Conservation (phyloP, 2,329 filamentous ascomycete genomes). For the Botrytis medusae region DNA sequence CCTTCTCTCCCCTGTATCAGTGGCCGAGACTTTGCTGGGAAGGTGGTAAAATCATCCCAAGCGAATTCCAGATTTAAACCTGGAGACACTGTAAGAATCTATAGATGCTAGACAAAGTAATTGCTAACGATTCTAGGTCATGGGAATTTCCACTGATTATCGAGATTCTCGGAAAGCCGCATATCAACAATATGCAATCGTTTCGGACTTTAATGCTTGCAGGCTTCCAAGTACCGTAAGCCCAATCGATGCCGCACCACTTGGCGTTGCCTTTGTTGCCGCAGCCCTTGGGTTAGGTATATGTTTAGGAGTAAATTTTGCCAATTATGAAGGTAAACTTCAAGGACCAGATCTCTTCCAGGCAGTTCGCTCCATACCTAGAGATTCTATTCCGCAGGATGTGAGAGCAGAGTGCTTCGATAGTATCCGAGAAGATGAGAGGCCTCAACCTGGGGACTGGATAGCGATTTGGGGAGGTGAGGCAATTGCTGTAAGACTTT, state of each 20-base stretch:
- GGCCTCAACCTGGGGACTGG: conserved; percentile 63
- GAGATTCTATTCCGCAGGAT: conserved; percentile 56
- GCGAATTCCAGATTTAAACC: conserved; percentile 49
- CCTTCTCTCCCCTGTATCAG: conserved; percentile 37
- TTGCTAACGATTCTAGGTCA: conserved; percentile 38
- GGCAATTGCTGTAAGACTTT: conserved; percentile 25
- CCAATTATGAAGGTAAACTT: conserved; percentile 43
- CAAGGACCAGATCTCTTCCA: conserved; percentile 57
- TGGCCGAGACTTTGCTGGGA: conserved; percentile 60
- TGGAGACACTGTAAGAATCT: conserved; percentile 51
- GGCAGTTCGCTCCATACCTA: conserved; percentile 49
- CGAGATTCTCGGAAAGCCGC: conserved; percentile 37
- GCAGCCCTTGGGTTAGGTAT: conserved; percentile 66
- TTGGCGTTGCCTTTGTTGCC: conserved; percentile 51
- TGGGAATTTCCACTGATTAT: conserved; percentile 39
- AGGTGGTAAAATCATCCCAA: conserved; percentile 52
- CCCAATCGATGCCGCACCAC: conserved; percentile 32
- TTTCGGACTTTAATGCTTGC: conserved; percentile 38
- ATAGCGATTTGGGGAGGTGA: conserved; percentile 71
- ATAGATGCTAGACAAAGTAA: conserved; percentile 31
- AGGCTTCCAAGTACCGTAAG: conserved; percentile 31
- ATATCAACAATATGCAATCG: conserved; percentile 53
- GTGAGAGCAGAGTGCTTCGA: conserved; percentile 62
- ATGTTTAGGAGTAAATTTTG: conserved; percentile 68
- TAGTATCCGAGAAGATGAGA: conserved; percentile 51